Percentiles rank a stretch among this genome's conserved stretches.
phyloP scores from a whole-genome alignment of 129 eudicot genomes.

The Smallanthus sonchifolius region DNA sequence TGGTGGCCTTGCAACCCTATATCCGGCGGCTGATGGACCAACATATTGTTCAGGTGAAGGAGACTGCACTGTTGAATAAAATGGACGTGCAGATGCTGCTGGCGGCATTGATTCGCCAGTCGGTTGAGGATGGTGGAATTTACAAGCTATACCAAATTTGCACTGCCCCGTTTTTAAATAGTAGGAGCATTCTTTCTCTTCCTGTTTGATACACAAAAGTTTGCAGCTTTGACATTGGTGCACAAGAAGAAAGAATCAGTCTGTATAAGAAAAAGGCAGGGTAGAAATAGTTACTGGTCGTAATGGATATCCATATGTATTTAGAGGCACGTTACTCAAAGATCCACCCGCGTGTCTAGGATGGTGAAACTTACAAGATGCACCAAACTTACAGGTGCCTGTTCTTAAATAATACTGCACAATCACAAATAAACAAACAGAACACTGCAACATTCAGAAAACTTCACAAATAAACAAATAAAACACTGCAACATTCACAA shows the following conservation, averaged over 20 bases:
- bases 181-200: conserved; percentile 96
- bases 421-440: conserved; percentile 7
- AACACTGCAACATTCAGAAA: conserved; percentile 6
- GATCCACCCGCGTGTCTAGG: conserved; percentile 94
- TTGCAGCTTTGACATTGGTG: conserved; percentile 12
- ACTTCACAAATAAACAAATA: conserved; percentile 2
- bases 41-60: conserved; percentile 63
- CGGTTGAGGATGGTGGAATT: conserved; percentile 95
- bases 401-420: conserved; percentile 90
- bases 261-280: background rate
- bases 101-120: conserved; percentile 56
- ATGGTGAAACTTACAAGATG: conserved; percentile 88
- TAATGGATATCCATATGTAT: conserved; percentile 81
- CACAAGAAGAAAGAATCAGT: conserved; percentile 7
- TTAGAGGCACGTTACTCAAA: conserved; percentile 67
- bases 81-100: conserved; percentile 74
- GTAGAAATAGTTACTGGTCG: conserved; percentile 56
- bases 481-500: conserved; percentile 6
- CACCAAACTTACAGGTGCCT: conserved; percentile 96
- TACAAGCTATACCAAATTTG: conserved; percentile 95
- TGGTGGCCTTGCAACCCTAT: conserved; percentile 80
- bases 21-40: conserved; percentile 46
- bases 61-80: conserved; percentile 93
- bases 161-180: conserved; percentile 99
- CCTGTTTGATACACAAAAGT: conserved; percentile 50